These are phyloP conservation scores for Colletotrichum eleusines DNA, from an alignment of 2,329 filamentous ascomycete species.

Conservation along the genomic window DNA sequence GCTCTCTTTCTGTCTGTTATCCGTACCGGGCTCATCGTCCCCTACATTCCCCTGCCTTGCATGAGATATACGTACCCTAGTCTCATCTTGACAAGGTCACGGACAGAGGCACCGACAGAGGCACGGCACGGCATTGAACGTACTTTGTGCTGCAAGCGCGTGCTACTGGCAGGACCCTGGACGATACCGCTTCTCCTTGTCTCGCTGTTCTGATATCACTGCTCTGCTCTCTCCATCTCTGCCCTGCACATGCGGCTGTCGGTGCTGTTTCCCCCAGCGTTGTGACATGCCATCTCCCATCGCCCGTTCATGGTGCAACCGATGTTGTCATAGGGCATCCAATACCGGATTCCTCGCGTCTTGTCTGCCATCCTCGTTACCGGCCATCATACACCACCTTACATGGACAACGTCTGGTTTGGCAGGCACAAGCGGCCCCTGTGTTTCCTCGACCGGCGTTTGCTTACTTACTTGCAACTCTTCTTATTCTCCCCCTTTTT, in stretches of 20 bases:
- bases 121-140: constrained; percentile 10
- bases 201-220: background rate
- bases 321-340: constrained; percentile 18
- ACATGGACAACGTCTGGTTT: background rate
- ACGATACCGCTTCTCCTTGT: constrained; percentile 1
- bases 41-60: constrained; percentile 21
- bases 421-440: constrained; percentile 18
- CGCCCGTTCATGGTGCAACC: constrained; percentile 30
- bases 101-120: constrained; percentile 5
- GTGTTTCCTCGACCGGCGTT: constrained; percentile 5
- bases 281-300: constrained; percentile 29
- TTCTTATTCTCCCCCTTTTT: background rate
- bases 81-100: background rate
- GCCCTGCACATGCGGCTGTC: constrained; percentile 17
- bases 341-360: constrained; percentile 27
- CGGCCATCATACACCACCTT: background rate
- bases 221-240: background rate
- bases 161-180: background rate
- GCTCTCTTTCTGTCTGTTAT: background rate
- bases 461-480: constrained; percentile 4
- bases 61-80: constrained; percentile 27
- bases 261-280: constrained; percentile 18
- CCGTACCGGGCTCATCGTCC: background rate
- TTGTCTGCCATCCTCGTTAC: constrained; percentile 10
- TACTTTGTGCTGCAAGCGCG: background rate